phyloP scores from a whole-genome alignment of 441 rosid species.

The California macrophylla region DNA sequence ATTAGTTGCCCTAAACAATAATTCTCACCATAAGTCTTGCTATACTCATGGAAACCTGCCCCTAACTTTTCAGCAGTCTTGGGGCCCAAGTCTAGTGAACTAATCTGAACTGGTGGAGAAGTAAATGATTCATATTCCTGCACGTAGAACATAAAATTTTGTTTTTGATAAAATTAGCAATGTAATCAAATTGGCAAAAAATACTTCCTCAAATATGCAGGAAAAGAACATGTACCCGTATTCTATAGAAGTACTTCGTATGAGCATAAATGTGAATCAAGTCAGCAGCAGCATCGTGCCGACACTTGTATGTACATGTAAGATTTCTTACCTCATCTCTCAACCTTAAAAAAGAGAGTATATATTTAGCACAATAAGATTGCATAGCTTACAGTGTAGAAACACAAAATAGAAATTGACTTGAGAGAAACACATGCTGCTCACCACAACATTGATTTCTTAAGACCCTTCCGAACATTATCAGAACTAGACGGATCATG shows the following conservation, averaged over 20 bases:
- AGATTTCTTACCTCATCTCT: conserved; percentile 84
- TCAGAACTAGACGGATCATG: conserved; percentile 66
- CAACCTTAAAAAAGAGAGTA: conserved; percentile 53
- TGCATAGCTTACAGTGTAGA: not conserved
- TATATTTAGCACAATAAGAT: conserved; percentile 4
- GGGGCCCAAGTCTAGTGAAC: conserved; percentile 93
- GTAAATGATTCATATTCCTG: conserved; percentile 77
- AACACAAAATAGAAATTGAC: conserved; percentile 6
- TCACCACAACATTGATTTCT: conserved; percentile 82
- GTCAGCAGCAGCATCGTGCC: conserved; percentile 99
- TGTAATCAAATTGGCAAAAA: not conserved
- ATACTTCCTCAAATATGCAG: not conserved
- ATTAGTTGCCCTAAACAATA: conserved; percentile 95
- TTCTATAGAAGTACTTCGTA: conserved; percentile 69
- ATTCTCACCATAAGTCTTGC: conserved; percentile 82
- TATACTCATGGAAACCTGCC: conserved; percentile 54
- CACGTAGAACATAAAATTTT: conserved; percentile 10
- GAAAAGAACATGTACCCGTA: conserved; percentile 45
- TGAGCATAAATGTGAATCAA: conserved; percentile 85
- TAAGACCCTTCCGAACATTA: conserved; percentile 57
- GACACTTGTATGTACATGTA: conserved; percentile 84
- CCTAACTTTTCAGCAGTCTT: conserved; percentile 73
- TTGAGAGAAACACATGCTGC: conserved; percentile 21
- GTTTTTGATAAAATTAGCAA: conserved; percentile 17
- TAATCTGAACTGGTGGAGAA: conserved; percentile 79